A percentile compares a stretch with the other conserved stretches of the same genome.
Evolutionary conservation across 169 alveolate genomes (phyloP).

Genomic region (Cryptosporidium tyzzeri): DNA sequence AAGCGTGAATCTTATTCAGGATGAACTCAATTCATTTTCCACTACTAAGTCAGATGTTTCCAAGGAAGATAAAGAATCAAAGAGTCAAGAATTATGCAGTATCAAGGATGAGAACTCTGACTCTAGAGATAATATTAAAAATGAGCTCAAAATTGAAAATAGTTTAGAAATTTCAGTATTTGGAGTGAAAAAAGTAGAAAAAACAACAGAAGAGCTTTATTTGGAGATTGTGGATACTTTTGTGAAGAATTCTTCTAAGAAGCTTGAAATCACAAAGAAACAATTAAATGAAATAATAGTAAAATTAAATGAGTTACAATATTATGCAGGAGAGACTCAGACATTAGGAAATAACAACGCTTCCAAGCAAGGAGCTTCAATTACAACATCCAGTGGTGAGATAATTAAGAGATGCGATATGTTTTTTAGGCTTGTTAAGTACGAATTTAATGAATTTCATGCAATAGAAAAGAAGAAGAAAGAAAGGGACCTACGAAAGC

Average conservation of each 20-base stretch:
- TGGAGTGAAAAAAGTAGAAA: slow-evolving; percentile 38
- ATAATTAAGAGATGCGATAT: slow-evolving; percentile 71
- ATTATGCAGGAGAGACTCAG: slow-evolving; percentile 71
- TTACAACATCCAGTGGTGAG: slow-evolving; percentile 10
- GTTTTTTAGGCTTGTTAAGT: slow-evolving; percentile 51
- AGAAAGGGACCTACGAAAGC: slow-evolving; percentile 40
- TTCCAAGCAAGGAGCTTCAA: background rate
- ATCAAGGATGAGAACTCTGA: background rate
- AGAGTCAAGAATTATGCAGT: background rate
- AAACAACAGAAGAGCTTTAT: slow-evolving; percentile 55
- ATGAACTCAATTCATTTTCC: slow-evolving; percentile 17
- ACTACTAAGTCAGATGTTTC: slow-evolving; percentile 12
- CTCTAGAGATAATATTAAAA: background rate
- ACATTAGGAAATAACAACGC: background rate
- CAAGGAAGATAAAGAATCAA: background rate
- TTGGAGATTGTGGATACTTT: slow-evolving; percentile 62
- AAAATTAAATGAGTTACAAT: slow-evolving; percentile 34
- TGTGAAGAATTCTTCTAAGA: slow-evolving; percentile 51
- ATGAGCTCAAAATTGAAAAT: slow-evolving; percentile 10
- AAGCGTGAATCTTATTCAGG: slow-evolving; percentile 32
- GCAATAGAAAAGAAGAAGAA: slow-evolving; percentile 62
- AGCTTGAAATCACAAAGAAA: slow-evolving; percentile 50
- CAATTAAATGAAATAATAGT: slow-evolving; percentile 41
- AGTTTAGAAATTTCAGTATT: slow-evolving; percentile 43
- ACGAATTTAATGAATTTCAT: slow-evolving; percentile 54